Conservation (phyloP, 2,329 filamentous ascomycete species). For the Cladophialophora exuberans region DNA sequence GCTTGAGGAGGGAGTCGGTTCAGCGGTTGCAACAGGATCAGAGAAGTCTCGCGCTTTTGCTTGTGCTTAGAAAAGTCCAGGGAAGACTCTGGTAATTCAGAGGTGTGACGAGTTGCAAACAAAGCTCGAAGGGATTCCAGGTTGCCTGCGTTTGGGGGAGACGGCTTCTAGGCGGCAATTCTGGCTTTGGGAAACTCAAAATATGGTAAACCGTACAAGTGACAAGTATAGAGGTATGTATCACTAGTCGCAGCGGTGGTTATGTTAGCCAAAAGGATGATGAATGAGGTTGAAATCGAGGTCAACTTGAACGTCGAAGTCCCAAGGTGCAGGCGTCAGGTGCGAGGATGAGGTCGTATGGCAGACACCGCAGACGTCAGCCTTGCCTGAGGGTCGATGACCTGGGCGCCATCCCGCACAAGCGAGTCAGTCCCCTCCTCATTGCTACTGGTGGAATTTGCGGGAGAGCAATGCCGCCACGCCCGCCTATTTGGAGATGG, state of each 20-base stretch:
- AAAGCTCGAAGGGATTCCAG: slow-evolving; percentile 29
- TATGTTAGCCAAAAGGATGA: background rate
- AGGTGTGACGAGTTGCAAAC: slow-evolving; percentile 21
- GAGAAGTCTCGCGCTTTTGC: slow-evolving; percentile 6
- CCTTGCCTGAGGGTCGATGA: slow-evolving; percentile 3
- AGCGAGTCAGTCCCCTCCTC: too few species aligned
- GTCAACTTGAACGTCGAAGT: slow-evolving; percentile 1
- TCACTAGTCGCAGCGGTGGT: too few species aligned
- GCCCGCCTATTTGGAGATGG: too few species aligned
- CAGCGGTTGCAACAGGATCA: background rate
- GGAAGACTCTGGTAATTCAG: slow-evolving; percentile 9
- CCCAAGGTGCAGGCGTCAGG: background rate
- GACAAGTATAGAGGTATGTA: too few species aligned
- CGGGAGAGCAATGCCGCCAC: background rate
- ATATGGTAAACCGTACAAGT: too few species aligned
- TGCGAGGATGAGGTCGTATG: background rate
- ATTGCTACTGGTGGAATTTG: slow-evolving; percentile 2
- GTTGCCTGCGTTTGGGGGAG: background rate
- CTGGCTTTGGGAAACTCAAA: too few species aligned
- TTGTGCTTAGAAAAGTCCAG: slow-evolving; percentile 2
- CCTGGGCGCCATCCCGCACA: too few species aligned
- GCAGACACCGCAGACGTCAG: slow-evolving; percentile 1
- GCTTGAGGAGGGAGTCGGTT: background rate
- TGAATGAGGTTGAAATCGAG: background rate
- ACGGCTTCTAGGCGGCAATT: background rate